A percentile compares a stretch with the other conserved stretches of the same genome.
phyloP scores from a whole-genome alignment of 2,329 filamentous ascomycete genomes.

The Claviceps sp. region DNA sequence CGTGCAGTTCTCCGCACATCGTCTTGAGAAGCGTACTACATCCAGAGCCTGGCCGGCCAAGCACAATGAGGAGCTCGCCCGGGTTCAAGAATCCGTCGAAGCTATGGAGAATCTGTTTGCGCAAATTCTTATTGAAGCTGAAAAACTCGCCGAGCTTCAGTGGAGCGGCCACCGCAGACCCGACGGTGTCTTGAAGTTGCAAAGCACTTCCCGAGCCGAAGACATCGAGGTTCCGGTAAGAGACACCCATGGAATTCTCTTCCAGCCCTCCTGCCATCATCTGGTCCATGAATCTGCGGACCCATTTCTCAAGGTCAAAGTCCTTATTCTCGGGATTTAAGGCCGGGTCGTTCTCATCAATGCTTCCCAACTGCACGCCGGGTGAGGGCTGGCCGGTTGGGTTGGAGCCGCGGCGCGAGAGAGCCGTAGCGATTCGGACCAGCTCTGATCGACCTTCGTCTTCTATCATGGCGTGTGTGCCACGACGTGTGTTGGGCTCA shows the following conservation, averaged over 20 bases:
- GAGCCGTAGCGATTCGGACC: slow-evolving; percentile 24
- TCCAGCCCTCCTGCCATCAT: slow-evolving; percentile 43
- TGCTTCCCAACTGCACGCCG: slow-evolving; percentile 9
- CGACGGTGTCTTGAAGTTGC: slow-evolving; percentile 56
- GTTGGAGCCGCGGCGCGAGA: slow-evolving; percentile 22
- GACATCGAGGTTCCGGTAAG: slow-evolving; percentile 52
- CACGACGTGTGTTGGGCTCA: slow-evolving; percentile 5
- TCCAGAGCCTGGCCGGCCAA: slow-evolving; percentile 52
- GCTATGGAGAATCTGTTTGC: slow-evolving; percentile 46
- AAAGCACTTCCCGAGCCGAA: slow-evolving; percentile 53
- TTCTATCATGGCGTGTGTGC: slow-evolving; percentile 14
- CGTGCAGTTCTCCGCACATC: slow-evolving; percentile 45
- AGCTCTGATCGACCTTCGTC: slow-evolving; percentile 23
- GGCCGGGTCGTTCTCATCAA: slow-evolving; percentile 18
- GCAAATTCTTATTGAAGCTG: slow-evolving; percentile 27
- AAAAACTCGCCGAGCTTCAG: slow-evolving; percentile 44
- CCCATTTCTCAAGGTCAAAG: slow-evolving; percentile 31
- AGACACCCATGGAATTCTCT: slow-evolving; percentile 42
- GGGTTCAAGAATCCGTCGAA: slow-evolving; percentile 51
- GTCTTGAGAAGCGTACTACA: slow-evolving; percentile 53
- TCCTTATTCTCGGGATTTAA: slow-evolving; percentile 24
- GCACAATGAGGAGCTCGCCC: slow-evolving; percentile 56
- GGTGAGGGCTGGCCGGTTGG: slow-evolving; percentile 8
- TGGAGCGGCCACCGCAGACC: slow-evolving; percentile 42
- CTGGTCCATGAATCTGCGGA: slow-evolving; percentile 23